Conservation (phyloP, 352 stramenopile genomes). For the Phytophthora syringae region DNA sequence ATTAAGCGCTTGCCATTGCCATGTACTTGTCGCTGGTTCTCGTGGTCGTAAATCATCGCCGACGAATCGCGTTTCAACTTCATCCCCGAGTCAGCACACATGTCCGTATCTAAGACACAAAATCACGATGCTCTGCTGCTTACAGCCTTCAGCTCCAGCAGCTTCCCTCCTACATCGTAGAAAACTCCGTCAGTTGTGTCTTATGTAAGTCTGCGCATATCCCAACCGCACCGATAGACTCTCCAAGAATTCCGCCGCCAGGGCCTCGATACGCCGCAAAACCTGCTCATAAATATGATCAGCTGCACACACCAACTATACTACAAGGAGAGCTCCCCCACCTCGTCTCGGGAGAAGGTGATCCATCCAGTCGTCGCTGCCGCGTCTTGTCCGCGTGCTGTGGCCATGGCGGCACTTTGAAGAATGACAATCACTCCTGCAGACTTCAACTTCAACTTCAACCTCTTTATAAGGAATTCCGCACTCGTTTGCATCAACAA, state of each 20-base stretch:
- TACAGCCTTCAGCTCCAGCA: conserved; percentile 72
- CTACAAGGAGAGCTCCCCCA: neutral
- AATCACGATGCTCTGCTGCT: neutral
- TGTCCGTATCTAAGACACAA: neutral
- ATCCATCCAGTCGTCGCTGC: conserved; percentile 7
- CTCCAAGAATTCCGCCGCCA: conserved; percentile 66
- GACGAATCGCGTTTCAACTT: conserved; percentile 64
- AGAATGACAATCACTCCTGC: conserved; percentile 37
- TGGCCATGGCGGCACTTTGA: conserved; percentile 23
- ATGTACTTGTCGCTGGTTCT: conserved; percentile 61
- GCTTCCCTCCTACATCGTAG: conserved; percentile 37
- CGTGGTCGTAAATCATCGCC: conserved; percentile 68
- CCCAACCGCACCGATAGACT: conserved; percentile 42
- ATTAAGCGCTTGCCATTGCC: conserved; percentile 62
- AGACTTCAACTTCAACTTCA: conserved; percentile 45
- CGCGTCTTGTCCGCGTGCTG: conserved; percentile 7
- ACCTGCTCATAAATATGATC: conserved; percentile 38
- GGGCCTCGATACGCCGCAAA: conserved; percentile 61
- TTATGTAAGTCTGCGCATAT: no score
- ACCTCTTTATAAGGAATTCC: conserved; percentile 38
- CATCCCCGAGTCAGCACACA: conserved; percentile 6
- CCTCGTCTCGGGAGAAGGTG: conserved; percentile 50
- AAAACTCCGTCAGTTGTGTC: neutral
- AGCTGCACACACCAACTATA: neutral
- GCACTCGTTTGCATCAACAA: conserved; percentile 14